Evolutionary conservation across 2,329 filamentous ascomycete genomes (phyloP).

Genomic region (Botrytis medusae): DNA sequence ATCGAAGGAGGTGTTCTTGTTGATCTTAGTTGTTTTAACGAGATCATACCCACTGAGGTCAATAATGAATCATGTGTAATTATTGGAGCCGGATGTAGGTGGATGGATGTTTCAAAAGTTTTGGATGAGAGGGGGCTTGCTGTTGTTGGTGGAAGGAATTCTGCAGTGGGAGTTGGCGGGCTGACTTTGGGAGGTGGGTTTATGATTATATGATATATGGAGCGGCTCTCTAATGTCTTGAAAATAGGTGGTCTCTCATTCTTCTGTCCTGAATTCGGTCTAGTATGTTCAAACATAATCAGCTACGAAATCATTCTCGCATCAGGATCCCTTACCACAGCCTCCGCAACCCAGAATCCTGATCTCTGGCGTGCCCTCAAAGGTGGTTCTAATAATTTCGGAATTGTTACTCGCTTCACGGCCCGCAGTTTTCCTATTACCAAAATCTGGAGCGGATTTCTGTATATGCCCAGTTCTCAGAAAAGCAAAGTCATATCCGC

Average conservation of each 20-base stretch:
- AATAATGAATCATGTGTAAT: conserved; percentile 32
- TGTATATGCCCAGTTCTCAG: conserved; percentile 36
- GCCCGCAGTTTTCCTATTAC: conserved; percentile 18
- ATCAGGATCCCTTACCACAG: conserved; percentile 23
- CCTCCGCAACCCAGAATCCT: conserved; percentile 21
- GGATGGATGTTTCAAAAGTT: conserved; percentile 37
- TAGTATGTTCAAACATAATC: conserved; percentile 27
- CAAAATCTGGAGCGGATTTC: conserved; percentile 42
- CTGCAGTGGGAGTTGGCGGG: conserved; percentile 31
- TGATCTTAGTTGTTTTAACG: conserved; percentile 44
- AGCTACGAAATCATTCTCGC: conserved; percentile 28
- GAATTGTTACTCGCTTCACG: conserved; percentile 26
- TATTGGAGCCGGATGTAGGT: conserved; percentile 44
- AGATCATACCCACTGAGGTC: conserved; percentile 35
- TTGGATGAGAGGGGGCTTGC: conserved; percentile 37
- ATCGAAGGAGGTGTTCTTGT: conserved; percentile 51
- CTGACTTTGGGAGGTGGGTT: conserved; percentile 29
- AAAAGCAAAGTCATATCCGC: conserved; percentile 32
- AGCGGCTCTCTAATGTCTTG: not conserved
- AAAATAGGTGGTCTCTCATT: conserved; percentile 28
- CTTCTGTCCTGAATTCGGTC: conserved; percentile 28
- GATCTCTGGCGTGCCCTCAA: conserved; percentile 29
- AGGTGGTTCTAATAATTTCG: conserved; percentile 30
- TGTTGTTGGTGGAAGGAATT: conserved; percentile 43
- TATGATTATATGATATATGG: not conserved